Base-by-base conservation (phyloP, 2,329 filamentous ascomycete species). In the Cercospora sp. region DNA sequence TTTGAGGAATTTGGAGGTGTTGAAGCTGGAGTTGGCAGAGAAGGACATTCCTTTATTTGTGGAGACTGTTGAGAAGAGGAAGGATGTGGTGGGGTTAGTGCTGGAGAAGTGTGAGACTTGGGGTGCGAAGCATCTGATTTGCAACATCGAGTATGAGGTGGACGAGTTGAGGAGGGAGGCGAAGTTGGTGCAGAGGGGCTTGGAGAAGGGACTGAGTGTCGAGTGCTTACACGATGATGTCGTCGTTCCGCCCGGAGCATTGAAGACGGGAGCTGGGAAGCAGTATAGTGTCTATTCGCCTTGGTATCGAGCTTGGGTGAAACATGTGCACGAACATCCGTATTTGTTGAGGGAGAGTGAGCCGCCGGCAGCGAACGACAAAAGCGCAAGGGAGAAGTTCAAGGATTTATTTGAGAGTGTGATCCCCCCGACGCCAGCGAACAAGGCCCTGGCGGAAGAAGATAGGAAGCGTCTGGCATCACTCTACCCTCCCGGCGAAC, bases 141-240 rank as follows among this genome's bases (percentile, higher is more conserved):
- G 91, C 59, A 97, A 97, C 76, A 88, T 93, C 66, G 93, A 97
- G 77, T 97, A 97, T 75, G 94, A 97, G 78, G 92, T 96, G 0
- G 94, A 97, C 76, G 94, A 97, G 80, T 80, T 97, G 67, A 84
- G 93, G 53, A 85, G 93, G 5, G 94, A 97, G 74, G 88, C 89
- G 1, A 83, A 82, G 30, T 80, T 97, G 74, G 85, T 92, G 0
- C 85, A 82, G 30, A 78, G 84, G 49, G 87, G 90, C 68, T 80
- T 90, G 1, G 84, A 88, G 16, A 86, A 85, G 12, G 89, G 87
- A 0, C 87, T 94, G 58, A 84, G 86, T 1, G 89, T 96, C 72
- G 85, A 89, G n/a, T 86, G 89, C 0, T 84, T 90, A 1, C 91
- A 94, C 69, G 94, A 97, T 78, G 92, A 91, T 4, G 95, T 93